phyloP scores from a whole-genome alignment of 768 basidiomycete species.

The Boletellus ananas region DNA sequence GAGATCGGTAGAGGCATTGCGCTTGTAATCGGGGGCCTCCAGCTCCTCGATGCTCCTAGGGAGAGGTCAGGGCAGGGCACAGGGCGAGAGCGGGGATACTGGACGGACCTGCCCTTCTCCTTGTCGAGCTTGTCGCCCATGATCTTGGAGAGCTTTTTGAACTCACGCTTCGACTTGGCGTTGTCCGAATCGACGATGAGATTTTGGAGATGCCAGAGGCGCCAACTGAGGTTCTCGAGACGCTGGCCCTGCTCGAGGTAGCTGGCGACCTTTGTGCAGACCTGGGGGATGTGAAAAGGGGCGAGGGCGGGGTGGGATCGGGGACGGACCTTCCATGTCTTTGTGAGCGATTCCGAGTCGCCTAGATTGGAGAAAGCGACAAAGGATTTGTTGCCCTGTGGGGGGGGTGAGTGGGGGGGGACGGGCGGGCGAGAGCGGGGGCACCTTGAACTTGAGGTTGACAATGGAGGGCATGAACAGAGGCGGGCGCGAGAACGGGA shows the following conservation, averaged over 20 bases:
- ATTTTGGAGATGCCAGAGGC: conserved; percentile 89
- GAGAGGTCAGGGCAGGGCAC: conserved; percentile 8
- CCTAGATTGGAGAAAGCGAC: conserved; percentile 87
- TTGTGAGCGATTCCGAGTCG: conserved; percentile 80
- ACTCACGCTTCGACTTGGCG: conserved; percentile 81
- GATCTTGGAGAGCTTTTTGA: conserved; percentile 81
- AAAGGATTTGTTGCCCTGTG: conserved; percentile 89
- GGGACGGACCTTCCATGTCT: conserved; percentile 78
- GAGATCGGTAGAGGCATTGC: conserved; percentile 74
- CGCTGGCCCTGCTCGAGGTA: conserved; percentile 89
- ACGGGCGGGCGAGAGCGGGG: conserved; percentile 14
- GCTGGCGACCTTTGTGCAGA: conserved; percentile 87
- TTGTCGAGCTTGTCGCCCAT: conserved; percentile 93
- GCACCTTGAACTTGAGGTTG: conserved; percentile 82
- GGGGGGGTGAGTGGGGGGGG: conserved; percentile 6
- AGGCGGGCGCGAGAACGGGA: background rate
- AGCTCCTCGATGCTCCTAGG: conserved; percentile 79
- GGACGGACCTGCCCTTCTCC: conserved; percentile 81
- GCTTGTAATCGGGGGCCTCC: conserved; percentile 77
- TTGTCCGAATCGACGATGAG: conserved; percentile 91
- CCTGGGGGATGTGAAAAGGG: conserved; percentile 38
- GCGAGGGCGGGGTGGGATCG: conserved; percentile 3
- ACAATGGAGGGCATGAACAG: conserved; percentile 70
- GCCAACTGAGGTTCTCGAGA: conserved; percentile 90
- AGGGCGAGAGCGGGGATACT: conserved; percentile 9